phyloP scores from a whole-genome alignment of 768 basidiomycete genomes.

The Russula ochroleuca region DNA sequence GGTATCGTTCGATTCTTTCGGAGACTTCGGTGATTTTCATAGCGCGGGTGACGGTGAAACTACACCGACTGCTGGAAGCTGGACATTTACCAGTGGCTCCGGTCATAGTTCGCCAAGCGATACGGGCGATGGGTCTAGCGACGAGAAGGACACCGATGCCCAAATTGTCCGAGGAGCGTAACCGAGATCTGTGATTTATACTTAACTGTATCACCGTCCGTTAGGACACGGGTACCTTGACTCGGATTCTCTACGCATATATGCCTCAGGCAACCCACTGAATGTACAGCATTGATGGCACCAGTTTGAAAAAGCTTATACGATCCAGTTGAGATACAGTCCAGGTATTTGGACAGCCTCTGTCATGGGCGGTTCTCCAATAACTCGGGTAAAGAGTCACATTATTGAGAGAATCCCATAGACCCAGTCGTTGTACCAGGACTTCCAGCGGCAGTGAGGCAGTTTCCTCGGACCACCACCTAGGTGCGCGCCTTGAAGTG shows the following conservation, averaged over 20 bases:
- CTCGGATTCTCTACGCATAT: background rate
- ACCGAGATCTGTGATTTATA: constrained; percentile 23
- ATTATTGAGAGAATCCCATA: background rate
- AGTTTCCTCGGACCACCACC: background rate
- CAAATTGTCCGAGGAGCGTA: constrained; percentile 6
- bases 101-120: constrained; percentile 24
- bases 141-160: constrained; percentile 21
- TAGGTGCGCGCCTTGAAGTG: background rate
- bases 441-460: background rate
- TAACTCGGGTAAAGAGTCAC: background rate
- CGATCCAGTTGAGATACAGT: background rate
- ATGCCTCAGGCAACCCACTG: background rate
- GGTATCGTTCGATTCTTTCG: constrained; percentile 58
- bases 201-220: constrained; percentile 18
- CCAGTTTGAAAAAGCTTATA: background rate
- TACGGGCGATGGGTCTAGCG: constrained; percentile 18
- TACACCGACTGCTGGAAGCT: constrained; percentile 65
- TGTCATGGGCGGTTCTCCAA: background rate
- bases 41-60: constrained; percentile 45
- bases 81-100: constrained; percentile 55
- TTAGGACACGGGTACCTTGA: constrained; percentile 6
- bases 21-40: constrained; percentile 77
- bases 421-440: background rate
- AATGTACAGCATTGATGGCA: background rate
- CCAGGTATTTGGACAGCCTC: background rate